Percentiles rank a stretch among this genome's conserved stretches.
phyloP scores from a whole-genome alignment of 1,139 yeast genomes.

The Candida sp. region DNA sequence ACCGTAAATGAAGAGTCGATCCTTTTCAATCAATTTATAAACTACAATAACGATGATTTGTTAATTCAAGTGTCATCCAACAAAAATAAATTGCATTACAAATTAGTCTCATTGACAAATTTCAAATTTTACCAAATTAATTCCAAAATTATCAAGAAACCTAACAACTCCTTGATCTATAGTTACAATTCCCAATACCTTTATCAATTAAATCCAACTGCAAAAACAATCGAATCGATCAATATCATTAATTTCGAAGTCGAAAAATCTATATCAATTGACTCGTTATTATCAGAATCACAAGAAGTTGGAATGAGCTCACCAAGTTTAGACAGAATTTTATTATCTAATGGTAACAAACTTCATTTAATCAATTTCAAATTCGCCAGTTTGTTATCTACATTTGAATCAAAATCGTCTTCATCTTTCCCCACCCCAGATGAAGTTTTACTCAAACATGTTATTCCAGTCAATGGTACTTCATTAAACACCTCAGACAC shows the following conservation, averaged over 20 bases:
- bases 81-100: conserved; percentile 13
- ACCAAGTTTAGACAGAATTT: conserved; percentile 44
- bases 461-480: conserved; percentile 41
- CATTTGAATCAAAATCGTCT: conserved; percentile 17
- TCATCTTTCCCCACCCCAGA: conserved; percentile 15
- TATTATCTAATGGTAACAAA: conserved; percentile 35
- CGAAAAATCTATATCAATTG: conserved; percentile 18
- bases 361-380: conserved; percentile 43
- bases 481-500: conserved; percentile 38
- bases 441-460: conserved; percentile 27
- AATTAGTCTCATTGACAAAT: conserved; percentile 19
- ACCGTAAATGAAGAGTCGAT: conserved; percentile 8
- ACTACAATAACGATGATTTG: conserved; percentile 17
- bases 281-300: conserved; percentile 13
- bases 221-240: conserved; percentile 16
- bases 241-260: conserved; percentile 20
- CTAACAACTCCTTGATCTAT: conserved; percentile 11
- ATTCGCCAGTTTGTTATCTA: conserved; percentile 40
- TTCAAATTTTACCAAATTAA: conserved; percentile 18
- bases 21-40: conserved; percentile 20
- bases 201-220: conserved; percentile 19
- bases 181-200: conserved; percentile 24
- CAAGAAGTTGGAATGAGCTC: conserved; percentile 22
- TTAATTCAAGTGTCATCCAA: conserved; percentile 18
- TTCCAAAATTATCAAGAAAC: conserved; percentile 6